These are phyloP conservation scores for Wickerhamia fluorescens DNA, from an alignment of 805 yeast genomes.

Conservation along the genomic window DNA sequence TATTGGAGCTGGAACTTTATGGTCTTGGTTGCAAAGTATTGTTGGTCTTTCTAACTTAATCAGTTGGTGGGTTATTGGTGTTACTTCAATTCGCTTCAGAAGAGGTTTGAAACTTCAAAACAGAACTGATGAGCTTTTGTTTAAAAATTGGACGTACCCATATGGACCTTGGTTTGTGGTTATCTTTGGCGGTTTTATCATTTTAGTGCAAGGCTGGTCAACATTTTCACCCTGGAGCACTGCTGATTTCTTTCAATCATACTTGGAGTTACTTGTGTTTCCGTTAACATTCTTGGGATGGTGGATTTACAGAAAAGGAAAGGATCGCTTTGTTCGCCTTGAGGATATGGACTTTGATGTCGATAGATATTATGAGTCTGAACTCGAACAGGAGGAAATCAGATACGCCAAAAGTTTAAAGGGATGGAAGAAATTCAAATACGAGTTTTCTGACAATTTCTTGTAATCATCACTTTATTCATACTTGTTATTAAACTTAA, in stretches of 20 bases:
- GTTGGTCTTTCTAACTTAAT: slow-evolving; percentile 49
- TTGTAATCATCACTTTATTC: slow-evolving; percentile 9
- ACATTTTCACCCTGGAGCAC: slow-evolving; percentile 41
- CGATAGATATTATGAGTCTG: slow-evolving; percentile 43
- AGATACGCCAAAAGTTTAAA: slow-evolving; percentile 31
- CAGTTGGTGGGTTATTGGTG: slow-evolving; percentile 44
- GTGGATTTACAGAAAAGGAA: slow-evolving; percentile 32
- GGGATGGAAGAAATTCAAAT: slow-evolving; percentile 38
- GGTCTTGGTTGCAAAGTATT: slow-evolving; percentile 47
- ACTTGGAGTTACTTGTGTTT: slow-evolving; percentile 42
- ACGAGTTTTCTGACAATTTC: slow-evolving; percentile 21
- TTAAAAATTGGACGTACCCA: slow-evolving; percentile 46
- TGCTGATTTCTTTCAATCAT: slow-evolving; percentile 36
- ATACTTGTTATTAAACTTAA: too few relatives aligned
- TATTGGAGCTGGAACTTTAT: slow-evolving; percentile 45
- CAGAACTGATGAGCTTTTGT: slow-evolving; percentile 33
- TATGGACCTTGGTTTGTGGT: slow-evolving; percentile 43
- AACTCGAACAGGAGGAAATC: slow-evolving; percentile 38
- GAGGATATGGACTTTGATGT: slow-evolving; percentile 50
- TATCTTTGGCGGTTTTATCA: slow-evolving; percentile 34
- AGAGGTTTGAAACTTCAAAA: slow-evolving; percentile 39
- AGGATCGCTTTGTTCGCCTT: slow-evolving; percentile 33
- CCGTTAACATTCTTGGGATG: slow-evolving; percentile 37
- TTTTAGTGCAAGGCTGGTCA: slow-evolving; percentile 50
- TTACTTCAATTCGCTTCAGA: slow-evolving; percentile 45